Conservation (phyloP, 2,329 filamentous ascomycete genomes). For the Proliferodiscus dingleyae region DNA sequence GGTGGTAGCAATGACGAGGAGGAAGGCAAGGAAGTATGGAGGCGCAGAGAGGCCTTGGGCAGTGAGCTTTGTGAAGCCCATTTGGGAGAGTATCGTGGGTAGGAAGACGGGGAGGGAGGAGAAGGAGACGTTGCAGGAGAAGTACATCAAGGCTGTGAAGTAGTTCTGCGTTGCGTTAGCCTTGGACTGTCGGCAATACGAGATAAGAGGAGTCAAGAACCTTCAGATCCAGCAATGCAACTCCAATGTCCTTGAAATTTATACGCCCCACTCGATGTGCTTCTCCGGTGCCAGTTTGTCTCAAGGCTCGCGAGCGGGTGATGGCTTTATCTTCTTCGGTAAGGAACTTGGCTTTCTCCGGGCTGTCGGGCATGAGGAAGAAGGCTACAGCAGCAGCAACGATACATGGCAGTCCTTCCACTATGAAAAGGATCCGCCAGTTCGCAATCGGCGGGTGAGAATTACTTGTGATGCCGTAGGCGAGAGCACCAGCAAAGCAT, state of each 20-base stretch:
- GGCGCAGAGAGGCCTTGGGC: constrained; percentile 70
- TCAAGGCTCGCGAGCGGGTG: constrained; percentile 47
- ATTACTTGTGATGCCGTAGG: constrained; percentile 63
- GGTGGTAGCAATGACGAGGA: constrained; percentile 56
- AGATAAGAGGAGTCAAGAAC: constrained; percentile 12
- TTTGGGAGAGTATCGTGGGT: constrained; percentile 56
- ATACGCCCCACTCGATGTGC: constrained; percentile 43
- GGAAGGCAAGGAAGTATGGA: constrained; percentile 63
- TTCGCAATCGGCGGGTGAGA: constrained; percentile 45
- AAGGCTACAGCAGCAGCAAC: constrained; percentile 50
- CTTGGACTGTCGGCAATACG: background rate
- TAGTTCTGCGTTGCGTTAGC: constrained; percentile 17
- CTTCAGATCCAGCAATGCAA: constrained; percentile 43
- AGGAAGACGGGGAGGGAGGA: constrained; percentile 61
- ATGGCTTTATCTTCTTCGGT: constrained; percentile 43
- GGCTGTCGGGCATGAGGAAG: constrained; percentile 49
- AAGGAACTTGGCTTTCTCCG: constrained; percentile 46
- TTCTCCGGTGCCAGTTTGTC: constrained; percentile 47
- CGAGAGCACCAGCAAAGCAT: constrained; percentile 63
- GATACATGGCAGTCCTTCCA: constrained; percentile 59
- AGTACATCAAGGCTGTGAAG: constrained; percentile 45
- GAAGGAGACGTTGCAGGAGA: constrained; percentile 60
- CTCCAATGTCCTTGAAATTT: constrained; percentile 42
- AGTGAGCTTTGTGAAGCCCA: constrained; percentile 63
- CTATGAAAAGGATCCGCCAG: constrained; percentile 62